Conservation (phyloP, 805 yeast species). For the Zygoascus biomembranicola region DNA sequence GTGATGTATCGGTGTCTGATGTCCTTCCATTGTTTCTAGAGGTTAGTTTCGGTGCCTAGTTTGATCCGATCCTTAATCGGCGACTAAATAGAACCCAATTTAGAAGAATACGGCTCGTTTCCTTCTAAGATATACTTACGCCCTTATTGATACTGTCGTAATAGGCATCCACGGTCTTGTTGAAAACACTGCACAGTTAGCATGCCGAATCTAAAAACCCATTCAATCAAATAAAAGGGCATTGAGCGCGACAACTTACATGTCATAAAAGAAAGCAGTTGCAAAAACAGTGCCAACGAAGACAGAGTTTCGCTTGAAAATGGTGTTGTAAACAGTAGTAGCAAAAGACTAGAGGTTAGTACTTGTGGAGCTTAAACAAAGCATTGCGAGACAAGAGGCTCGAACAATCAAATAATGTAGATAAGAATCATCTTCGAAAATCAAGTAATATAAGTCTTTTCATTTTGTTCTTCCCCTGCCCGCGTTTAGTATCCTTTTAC, state of each 20-base stretch:
- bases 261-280: conserved; percentile 70
- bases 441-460: no score
- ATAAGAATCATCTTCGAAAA: no score
- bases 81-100: no score
- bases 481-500: neutral
- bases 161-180: conserved; percentile 27
- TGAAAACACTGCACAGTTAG: conserved; percentile 24
- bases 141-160: conserved; percentile 32
- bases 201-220: neutral
- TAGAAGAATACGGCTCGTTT: no score
- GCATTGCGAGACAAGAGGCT: no score
- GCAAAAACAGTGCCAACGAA: conserved; percentile 77
- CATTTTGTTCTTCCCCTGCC: no score
- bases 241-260: conserved; percentile 17
- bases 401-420: no score
- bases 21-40: conserved; percentile 26
- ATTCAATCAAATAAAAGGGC: no score
- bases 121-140: conserved; percentile 18
- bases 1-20: conserved; percentile 20
- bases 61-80: no score
- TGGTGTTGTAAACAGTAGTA: conserved; percentile 50
- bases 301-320: conserved; percentile 85
- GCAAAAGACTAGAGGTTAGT: conserved; percentile 24
- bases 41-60: neutral
- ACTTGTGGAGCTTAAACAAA: no score